phyloP scores from a whole-genome alignment of 192 early-diverging fungal species.

The Haplosporangium gracile region DNA sequence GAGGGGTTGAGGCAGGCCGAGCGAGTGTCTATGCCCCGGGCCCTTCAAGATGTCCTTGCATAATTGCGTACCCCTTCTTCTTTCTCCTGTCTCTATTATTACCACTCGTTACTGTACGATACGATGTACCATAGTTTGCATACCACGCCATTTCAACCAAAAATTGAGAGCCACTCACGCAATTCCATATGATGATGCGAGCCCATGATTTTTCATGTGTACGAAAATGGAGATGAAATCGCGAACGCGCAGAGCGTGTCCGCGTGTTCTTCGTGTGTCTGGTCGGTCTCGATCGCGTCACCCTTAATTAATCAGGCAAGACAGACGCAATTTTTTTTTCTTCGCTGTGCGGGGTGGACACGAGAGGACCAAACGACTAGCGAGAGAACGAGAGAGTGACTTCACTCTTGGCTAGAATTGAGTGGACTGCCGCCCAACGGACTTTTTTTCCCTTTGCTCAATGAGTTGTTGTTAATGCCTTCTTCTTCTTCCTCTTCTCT shows the following conservation, averaged over 20 bases:
- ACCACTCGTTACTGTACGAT: not conserved
- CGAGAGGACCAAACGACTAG: no score
- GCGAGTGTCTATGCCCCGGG: not conserved
- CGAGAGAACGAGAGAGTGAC: not conserved
- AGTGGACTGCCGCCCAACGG: not conserved
- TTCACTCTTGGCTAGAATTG: not conserved
- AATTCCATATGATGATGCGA: not conserved
- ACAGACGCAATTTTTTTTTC: constrained; percentile 5
- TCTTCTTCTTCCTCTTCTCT: not conserved
- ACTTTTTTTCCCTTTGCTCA: not conserved
- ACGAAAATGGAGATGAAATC: not conserved
- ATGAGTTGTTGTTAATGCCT: not conserved
- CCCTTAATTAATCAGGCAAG: constrained; percentile 8
- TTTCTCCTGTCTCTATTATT: not conserved
- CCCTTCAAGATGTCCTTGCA: not conserved
- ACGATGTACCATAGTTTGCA: not conserved
- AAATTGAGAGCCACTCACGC: not conserved
- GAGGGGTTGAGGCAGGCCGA: not conserved
- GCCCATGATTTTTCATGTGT: not conserved
- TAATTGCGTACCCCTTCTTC: not conserved
- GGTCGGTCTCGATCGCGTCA: not conserved
- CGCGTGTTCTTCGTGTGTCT: not conserved
- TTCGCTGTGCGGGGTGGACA: not conserved
- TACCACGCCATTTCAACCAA: not conserved
- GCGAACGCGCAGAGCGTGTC: constrained; percentile 1